Conservation (phyloP, 2,329 filamentous ascomycete species). For the Colletotrichum tropicicola region DNA sequence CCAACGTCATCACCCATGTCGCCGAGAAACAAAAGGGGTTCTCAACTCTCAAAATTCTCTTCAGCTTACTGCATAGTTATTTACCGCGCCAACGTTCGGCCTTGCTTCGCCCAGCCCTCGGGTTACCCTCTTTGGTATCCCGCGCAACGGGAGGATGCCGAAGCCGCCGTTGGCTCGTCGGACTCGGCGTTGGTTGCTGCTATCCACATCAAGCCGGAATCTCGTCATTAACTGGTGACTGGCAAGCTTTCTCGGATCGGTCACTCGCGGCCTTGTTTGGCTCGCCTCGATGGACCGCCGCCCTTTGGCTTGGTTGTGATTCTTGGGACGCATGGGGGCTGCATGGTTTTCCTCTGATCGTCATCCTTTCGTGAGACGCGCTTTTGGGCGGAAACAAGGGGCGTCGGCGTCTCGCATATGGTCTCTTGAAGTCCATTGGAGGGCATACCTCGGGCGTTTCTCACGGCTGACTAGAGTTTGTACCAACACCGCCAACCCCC, state of each 20-base stretch:
- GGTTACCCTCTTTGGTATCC: slow-evolving; percentile 21
- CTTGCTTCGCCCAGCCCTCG: slow-evolving; percentile 16
- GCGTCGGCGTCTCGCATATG: not conserved
- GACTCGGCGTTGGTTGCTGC: slow-evolving; percentile 13
- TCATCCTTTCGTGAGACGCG: not conserved
- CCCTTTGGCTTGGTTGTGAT: not conserved
- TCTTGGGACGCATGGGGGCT: not conserved
- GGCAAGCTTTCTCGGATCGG: not conserved
- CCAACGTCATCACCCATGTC: slow-evolving; percentile 29
- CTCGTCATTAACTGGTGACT: not conserved
- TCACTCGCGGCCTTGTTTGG: not conserved
- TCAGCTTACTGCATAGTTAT: not conserved
- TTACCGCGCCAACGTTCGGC: not conserved
- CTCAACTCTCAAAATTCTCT: not conserved
- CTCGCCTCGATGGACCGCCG: not conserved
- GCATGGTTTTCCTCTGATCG: not conserved
- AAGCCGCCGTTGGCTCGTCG: not conserved
- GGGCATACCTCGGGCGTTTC: not conserved
- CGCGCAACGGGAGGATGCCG: slow-evolving; percentile 23
- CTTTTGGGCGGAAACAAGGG: not conserved
- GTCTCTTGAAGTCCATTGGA: not conserved
- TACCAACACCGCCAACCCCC: slow-evolving; percentile 1
- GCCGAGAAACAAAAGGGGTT: slow-evolving; percentile 24
- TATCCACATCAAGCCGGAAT: not conserved
- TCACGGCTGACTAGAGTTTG: not conserved